Evolutionary conservation across 2,329 filamentous ascomycete species (phyloP), one percentile per base, ranked within the genome.

Genomic region (Pseudogymnoascus destructans): DNA sequence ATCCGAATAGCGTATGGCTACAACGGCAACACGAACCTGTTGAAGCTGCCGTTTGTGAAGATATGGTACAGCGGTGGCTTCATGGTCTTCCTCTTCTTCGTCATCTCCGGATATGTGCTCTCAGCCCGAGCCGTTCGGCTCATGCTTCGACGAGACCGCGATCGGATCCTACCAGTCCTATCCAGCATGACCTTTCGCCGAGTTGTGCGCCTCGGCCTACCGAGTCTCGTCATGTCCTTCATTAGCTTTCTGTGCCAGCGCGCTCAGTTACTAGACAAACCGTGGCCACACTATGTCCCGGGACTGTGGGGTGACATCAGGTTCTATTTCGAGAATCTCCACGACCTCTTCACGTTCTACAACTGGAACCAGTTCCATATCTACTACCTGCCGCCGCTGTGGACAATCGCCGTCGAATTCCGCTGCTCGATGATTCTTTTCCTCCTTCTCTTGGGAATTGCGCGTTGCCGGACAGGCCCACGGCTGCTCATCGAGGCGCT

Each of bases 31-130:
- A 63, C 66, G 15, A 61, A 54, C 52, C 42, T 64, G 7, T 61
- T 77, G 19, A 75, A 77, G 64, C 65, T 77, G 9, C 76, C 75
- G 1, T 73, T 74, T 55, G 9, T 75, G 5, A 49, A 17, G 36
- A 67, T 76, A 25, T 58, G 76, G 15, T 52, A 52, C 46, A 73
- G 72, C 15, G 74, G 74, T 15, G 70, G 72, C 15, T 73, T 75
- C 7, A 75, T 76, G 73, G 76, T 78, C 2, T 73, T 76, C 63
- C 71, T 78, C 52, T 78, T 78, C 66, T 78, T 78, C 65, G 72
- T 78, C 62, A 75, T 78, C 33, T 77, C 75, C 1, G 76, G 76
- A 35, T 77, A 75, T 61, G 75, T 73, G 2, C 69, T 78, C 19
- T 72, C 74, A 6, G 71, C 72, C 62, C 74, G 74, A 61, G 72